These are phyloP conservation scores for Hypholoma sublateritium DNA, from an alignment of 768 basidiomycete genomes.

Conservation along the genomic window DNA sequence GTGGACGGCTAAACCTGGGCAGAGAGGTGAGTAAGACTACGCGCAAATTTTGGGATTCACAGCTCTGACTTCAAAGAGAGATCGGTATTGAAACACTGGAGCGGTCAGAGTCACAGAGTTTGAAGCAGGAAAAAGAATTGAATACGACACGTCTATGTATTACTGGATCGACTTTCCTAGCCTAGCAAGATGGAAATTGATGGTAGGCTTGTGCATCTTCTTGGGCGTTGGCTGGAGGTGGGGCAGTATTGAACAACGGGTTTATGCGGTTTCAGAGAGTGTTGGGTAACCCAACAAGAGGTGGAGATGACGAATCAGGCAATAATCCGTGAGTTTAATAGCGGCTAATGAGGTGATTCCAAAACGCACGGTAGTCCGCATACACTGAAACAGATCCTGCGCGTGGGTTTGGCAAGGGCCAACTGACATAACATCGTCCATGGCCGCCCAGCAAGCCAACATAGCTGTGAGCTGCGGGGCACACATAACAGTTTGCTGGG, in stretches of 20 bases:
- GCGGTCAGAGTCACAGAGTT: too few species aligned
- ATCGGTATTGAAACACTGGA: too few species aligned
- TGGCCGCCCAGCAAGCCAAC: conserved; percentile 87
- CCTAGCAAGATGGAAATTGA: conserved; percentile 89
- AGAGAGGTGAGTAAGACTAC: too few species aligned
- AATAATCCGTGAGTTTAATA: neutral
- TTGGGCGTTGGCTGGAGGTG: conserved; percentile 61
- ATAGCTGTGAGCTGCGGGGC: conserved; percentile 70
- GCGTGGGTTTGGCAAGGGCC: conserved; percentile 59
- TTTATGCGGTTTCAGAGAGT: neutral
- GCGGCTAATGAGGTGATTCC: neutral
- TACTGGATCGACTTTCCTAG: conserved; percentile 75
- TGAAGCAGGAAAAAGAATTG: neutral
- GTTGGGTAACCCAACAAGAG: neutral
- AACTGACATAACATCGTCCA: conserved; percentile 56
- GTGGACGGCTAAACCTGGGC: too few species aligned
- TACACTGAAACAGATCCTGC: conserved; percentile 70
- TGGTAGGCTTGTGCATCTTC: conserved; percentile 70
- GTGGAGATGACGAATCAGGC: neutral
- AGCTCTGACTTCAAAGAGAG: too few species aligned
- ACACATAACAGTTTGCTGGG: conserved; percentile 53
- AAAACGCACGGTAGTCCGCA: conserved; percentile 76
- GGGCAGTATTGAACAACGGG: neutral
- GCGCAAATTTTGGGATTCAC: too few species aligned
- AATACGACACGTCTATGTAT: conserved; percentile 17